phyloP scores from a whole-genome alignment of 2,329 filamentous ascomycete species.

The Lithohypha guttulata region DNA sequence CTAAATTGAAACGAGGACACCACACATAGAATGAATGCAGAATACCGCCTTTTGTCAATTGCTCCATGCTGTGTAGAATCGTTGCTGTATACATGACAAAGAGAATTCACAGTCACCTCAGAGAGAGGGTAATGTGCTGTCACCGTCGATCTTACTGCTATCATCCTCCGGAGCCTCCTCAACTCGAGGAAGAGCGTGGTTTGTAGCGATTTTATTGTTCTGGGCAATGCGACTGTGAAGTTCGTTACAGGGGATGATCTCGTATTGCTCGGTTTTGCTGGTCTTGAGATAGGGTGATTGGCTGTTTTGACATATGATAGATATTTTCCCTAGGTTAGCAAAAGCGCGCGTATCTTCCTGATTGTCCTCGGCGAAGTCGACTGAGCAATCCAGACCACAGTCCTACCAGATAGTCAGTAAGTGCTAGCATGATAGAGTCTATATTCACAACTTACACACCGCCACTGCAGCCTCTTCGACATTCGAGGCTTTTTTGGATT shows the following conservation, averaged over 20 bases:
- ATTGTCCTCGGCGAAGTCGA: conserved; percentile 20
- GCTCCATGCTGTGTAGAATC: too few species aligned
- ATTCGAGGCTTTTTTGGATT: conserved; percentile 21
- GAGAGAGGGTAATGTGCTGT: too few species aligned
- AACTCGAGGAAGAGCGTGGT: conserved; percentile 11
- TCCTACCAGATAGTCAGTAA: conserved; percentile 14
- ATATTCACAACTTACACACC: conserved; percentile 20
- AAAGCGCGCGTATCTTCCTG: conserved; percentile 15
- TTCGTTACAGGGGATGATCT: conserved; percentile 21
- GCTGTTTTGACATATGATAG: conserved; percentile 21
- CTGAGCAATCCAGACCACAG: conserved; percentile 20
- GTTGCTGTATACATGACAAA: too few species aligned
- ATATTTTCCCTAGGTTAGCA: conserved; percentile 20
- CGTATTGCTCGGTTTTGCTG: conserved; percentile 18
- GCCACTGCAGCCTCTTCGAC: conserved; percentile 20
- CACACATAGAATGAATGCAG: too few species aligned
- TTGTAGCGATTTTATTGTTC: conserved; percentile 17
- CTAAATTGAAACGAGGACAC: too few species aligned
- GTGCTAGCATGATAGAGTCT: background rate
- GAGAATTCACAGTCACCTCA: too few species aligned
- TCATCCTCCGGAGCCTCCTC: conserved; percentile 3
- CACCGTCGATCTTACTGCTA: too few species aligned
- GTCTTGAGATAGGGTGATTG: conserved; percentile 21
- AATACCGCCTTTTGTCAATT: too few species aligned
- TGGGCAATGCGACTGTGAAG: conserved; percentile 17